Percentiles rank a stretch among this genome's conserved stretches.
These are phyloP conservation scores for Pseudozyma sp. DNA, from an alignment of 1,284 basidiomycete genomes.

Conservation along the genomic window DNA sequence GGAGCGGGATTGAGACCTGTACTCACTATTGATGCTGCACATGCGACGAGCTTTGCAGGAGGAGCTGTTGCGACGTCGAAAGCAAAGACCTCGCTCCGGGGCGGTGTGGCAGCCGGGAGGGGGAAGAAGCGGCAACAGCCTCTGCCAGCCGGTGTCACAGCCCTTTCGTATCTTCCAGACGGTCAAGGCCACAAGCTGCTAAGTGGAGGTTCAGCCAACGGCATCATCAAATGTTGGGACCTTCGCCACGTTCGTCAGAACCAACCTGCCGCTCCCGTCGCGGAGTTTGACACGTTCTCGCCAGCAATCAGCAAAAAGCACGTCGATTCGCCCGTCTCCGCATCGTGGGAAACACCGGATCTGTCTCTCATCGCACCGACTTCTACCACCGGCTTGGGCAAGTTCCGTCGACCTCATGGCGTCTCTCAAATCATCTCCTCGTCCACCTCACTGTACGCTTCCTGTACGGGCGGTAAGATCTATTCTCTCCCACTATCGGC, in stretches of 20 bases:
- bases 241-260: constrained; percentile 44
- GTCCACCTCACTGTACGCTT: constrained; percentile 46
- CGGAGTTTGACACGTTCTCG: constrained; percentile 13
- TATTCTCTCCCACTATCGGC: constrained; percentile 39
- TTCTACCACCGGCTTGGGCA: constrained; percentile 3
- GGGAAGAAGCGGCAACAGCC: constrained; percentile 21
- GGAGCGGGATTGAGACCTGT: constrained; percentile 29
- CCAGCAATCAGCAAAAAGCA: background rate
- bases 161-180: constrained; percentile 52
- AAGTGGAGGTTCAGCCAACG: constrained; percentile 59
- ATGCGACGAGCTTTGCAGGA: constrained; percentile 13
- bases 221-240: constrained; percentile 65
- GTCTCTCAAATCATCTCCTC: constrained; percentile 58
- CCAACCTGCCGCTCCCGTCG: constrained; percentile 2
- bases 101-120: constrained; percentile 5
- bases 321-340: background rate
- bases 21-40: constrained; percentile 59
- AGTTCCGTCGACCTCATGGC: constrained; percentile 57
- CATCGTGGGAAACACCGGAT: constrained; percentile 37
- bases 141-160: constrained; percentile 53
- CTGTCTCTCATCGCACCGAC: constrained; percentile 28
- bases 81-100: constrained; percentile 6
- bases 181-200: constrained; percentile 52
- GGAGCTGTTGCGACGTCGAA: background rate
- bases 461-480: constrained; percentile 65